These are phyloP conservation scores for Populus tremula DNA, from an alignment of 345 rosid genomes.

Conservation along the genomic window DNA sequence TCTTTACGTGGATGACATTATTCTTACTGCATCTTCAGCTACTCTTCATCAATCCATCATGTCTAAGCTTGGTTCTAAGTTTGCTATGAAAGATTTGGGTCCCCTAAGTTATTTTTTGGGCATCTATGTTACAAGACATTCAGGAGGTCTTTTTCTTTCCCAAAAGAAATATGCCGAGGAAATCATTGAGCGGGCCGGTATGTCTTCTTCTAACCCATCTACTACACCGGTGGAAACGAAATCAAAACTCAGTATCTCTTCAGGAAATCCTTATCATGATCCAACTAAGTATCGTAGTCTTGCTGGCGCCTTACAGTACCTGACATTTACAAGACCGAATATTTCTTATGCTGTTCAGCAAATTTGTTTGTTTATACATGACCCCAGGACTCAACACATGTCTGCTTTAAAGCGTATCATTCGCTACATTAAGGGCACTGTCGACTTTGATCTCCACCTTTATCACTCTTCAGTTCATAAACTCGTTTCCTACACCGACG, in stretches of 20 bases:
- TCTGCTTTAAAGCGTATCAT: neutral
- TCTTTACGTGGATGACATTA: neutral
- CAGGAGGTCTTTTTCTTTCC: neutral
- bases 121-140: neutral
- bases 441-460: neutral
- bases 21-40: neutral
- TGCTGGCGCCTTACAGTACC: neutral
- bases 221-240: neutral
- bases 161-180: neutral
- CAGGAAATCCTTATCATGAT: neutral
- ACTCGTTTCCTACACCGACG: neutral
- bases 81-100: slow-evolving; percentile 5
- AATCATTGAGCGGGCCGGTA: neutral
- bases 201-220: neutral
- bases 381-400: neutral
- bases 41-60: neutral
- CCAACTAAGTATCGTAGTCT: neutral
- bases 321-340: neutral
- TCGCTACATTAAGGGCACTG: slow-evolving; percentile 2
- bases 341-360: neutral
- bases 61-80: neutral
- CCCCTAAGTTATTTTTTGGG: slow-evolving; percentile 11
- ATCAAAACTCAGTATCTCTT: neutral
- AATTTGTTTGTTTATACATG: neutral
- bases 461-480: neutral